These are phyloP conservation scores for Pyricularia sp. DNA, from an alignment of 2,329 filamentous ascomycete species.

Conservation along the genomic window DNA sequence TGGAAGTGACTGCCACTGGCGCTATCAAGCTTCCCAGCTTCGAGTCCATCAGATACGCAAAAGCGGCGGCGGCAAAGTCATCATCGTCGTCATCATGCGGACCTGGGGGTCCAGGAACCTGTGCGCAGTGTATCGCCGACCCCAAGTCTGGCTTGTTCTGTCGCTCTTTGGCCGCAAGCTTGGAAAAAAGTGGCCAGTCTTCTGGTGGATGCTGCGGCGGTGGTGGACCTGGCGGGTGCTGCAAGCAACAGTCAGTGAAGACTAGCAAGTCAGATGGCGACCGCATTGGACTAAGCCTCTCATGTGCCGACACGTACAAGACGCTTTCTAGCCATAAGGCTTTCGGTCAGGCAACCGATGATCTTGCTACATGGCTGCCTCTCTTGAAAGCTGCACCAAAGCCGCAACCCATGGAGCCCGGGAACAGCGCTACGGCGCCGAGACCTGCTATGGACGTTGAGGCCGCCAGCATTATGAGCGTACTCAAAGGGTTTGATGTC, in stretches of 20 bases:
- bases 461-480: slow-evolving; percentile 73
- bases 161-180: slow-evolving; percentile 60
- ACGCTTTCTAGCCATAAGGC: slow-evolving; percentile 65
- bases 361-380: slow-evolving; percentile 64
- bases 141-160: slow-evolving; percentile 75
- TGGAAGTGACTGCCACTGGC: slow-evolving; percentile 47
- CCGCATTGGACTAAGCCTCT: slow-evolving; percentile 43
- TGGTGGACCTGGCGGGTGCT: slow-evolving; percentile 48
- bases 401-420: slow-evolving; percentile 18
- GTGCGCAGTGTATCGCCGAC: slow-evolving; percentile 64
- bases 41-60: slow-evolving; percentile 18
- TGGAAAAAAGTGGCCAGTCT: slow-evolving; percentile 23
- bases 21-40: slow-evolving; percentile 45
- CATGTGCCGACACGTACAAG: slow-evolving; percentile 67
- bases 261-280: slow-evolving; percentile 5
- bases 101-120: slow-evolving; percentile 62
- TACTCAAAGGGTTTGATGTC: slow-evolving; percentile 69
- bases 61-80: slow-evolving; percentile 8
- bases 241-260: slow-evolving; percentile 27
- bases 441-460: slow-evolving; percentile 62
- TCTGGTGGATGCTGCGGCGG: slow-evolving; percentile 44
- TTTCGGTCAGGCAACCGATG: slow-evolving; percentile 60
- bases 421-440: slow-evolving; percentile 18
- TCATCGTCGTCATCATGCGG: slow-evolving; percentile 33
- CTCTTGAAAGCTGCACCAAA: slow-evolving; percentile 50